phyloP scores from a whole-genome alignment of 345 rosid genomes.

The Sisymbrium altissimum region DNA sequence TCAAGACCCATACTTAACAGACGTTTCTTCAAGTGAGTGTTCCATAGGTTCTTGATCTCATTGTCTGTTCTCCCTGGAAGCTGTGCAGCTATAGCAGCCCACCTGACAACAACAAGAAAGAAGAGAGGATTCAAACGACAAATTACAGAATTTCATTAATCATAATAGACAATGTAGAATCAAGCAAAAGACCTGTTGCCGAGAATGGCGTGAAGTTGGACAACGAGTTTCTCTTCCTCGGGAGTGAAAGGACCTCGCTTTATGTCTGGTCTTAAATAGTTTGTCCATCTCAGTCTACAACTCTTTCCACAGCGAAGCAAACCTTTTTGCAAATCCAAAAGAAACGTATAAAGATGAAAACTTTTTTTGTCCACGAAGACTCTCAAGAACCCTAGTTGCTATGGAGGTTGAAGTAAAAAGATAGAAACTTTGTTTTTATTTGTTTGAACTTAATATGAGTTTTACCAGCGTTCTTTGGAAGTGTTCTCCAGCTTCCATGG shows the following conservation, averaged over 20 bases:
- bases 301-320: slow-evolving; percentile 96
- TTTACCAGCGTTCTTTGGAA: slow-evolving; percentile 80
- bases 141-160: background rate
- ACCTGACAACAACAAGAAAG: slow-evolving; percentile 39
- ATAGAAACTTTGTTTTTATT: background rate
- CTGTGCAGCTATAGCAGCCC: slow-evolving; percentile 98
- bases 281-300: slow-evolving; percentile 96
- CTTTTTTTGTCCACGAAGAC: background rate
- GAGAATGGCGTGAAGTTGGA: slow-evolving; percentile 92
- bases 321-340: slow-evolving; percentile 31
- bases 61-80: slow-evolving; percentile 96
- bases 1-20: slow-evolving; percentile 79
- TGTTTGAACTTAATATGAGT: background rate
- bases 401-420: background rate
- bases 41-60: slow-evolving; percentile 97
- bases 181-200: slow-evolving; percentile 70
- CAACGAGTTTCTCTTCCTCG: slow-evolving; percentile 90
- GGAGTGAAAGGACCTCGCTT: slow-evolving; percentile 85
- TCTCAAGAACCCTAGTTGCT: background rate
- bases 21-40: slow-evolving; percentile 92
- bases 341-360: background rate
- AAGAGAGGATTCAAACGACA: background rate
- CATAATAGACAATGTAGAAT: slow-evolving; percentile 3
- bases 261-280: slow-evolving; percentile 93
- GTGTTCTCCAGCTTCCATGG: slow-evolving; percentile 97